These are phyloP conservation scores for Fusarium veterinarium DNA, from an alignment of 2,329 filamentous ascomycete genomes.

Conservation along the genomic window DNA sequence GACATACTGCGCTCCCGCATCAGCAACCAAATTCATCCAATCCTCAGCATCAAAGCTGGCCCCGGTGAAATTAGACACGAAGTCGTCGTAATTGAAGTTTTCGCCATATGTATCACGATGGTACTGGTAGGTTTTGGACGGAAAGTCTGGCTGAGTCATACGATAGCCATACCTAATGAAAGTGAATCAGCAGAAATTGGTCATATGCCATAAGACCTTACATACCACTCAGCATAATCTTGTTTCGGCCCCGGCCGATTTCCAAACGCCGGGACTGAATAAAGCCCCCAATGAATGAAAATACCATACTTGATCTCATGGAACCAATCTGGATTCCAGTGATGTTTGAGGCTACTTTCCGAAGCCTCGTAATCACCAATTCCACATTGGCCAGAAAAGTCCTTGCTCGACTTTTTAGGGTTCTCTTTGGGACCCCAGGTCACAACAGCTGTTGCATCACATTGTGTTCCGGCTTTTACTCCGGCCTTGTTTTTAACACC, in stretches of 20 bases:
- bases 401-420: not conserved
- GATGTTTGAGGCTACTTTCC: not conserved
- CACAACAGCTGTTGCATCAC: not conserved
- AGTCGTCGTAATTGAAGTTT: not conserved
- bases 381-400: not conserved
- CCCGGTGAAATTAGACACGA: not conserved
- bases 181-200: not conserved
- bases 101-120: not conserved
- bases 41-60: not conserved
- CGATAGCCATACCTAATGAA: not conserved
- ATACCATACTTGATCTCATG: not conserved
- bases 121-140: not conserved
- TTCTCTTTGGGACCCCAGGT: not conserved
- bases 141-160: not conserved
- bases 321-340: not conserved
- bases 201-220: rapidly evolving
- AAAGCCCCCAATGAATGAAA: not conserved
- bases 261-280: not conserved
- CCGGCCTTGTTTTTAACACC: not conserved
- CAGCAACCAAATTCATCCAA: not conserved
- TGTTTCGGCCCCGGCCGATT: not conserved
- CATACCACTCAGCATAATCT: not conserved
- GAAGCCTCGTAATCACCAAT: not conserved
- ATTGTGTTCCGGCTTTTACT: not conserved
- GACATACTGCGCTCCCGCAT: not conserved